A percentile compares a stretch with the other conserved stretches of the same genome.
Evolutionary conservation across 305 asterid species (phyloP).

Genomic region (Fraxinus sp.): DNA sequence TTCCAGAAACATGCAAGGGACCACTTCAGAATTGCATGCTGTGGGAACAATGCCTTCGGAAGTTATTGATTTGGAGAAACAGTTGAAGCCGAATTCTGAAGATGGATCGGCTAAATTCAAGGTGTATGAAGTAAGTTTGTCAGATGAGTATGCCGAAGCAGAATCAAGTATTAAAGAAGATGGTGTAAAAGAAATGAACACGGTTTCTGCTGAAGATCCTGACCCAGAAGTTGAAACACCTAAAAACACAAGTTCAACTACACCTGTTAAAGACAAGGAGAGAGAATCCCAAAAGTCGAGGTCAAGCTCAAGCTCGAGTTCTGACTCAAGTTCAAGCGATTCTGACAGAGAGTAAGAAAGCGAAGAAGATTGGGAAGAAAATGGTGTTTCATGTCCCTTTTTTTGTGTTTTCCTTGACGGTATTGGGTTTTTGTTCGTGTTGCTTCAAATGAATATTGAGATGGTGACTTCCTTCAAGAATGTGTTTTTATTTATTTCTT

Average conservation of each 20-base stretch:
- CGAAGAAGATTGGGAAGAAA: background rate
- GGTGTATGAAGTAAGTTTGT: background rate
- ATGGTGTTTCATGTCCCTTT: background rate
- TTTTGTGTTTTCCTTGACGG: background rate
- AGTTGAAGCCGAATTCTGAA: background rate
- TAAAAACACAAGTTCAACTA: background rate
- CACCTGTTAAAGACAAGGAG: slow-evolving; percentile 9
- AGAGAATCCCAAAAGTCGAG: slow-evolving; percentile 18
- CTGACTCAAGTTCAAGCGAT: slow-evolving; percentile 25
- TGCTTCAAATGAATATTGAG: slow-evolving; percentile 20
- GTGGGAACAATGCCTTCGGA: slow-evolving; percentile 15
- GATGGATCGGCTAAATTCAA: slow-evolving; percentile 8
- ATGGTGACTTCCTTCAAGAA: slow-evolving; percentile 42
- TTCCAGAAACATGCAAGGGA: slow-evolving; percentile 3
- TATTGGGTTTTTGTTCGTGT: slow-evolving; percentile 19
- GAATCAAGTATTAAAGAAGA: slow-evolving; percentile 6
- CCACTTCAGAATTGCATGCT: slow-evolving; percentile 22
- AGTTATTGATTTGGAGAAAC: slow-evolving; percentile 13
- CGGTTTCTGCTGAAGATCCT: background rate
- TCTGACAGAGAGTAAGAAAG: slow-evolving; percentile 30
- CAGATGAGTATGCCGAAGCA: background rate
- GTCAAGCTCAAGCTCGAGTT: slow-evolving; percentile 28
- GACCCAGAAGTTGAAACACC: background rate
- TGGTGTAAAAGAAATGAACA: background rate
- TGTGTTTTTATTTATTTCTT: slow-evolving; percentile 39